Evolutionary conservation across 2,329 filamentous ascomycete genomes (phyloP).

Genomic region (Fusarium chaquense): DNA sequence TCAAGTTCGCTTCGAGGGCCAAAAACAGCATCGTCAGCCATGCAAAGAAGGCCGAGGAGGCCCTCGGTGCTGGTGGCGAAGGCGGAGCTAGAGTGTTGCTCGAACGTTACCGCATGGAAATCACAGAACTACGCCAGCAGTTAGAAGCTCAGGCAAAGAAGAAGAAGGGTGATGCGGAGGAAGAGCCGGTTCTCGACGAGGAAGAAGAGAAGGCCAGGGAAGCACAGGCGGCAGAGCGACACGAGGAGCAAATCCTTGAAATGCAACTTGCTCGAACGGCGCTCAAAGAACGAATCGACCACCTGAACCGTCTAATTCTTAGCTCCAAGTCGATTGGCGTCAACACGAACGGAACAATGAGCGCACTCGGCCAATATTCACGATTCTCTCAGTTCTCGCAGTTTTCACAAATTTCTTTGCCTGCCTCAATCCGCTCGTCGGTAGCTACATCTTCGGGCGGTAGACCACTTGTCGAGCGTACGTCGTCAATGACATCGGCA

Average conservation of each 20-base stretch:
- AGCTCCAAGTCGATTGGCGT: constrained; percentile 97
- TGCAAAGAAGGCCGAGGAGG: constrained; percentile 94
- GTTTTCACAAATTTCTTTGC: constrained; percentile 68
- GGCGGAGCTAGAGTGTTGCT: constrained; percentile 87
- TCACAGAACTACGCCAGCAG: constrained; percentile 81
- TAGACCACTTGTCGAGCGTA: constrained; percentile 68
- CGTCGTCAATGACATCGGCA: constrained; percentile 75
- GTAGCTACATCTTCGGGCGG: constrained; percentile 71
- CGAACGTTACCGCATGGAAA: constrained; percentile 94
- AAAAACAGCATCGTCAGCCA: constrained; percentile 99
- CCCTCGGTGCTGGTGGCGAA: constrained; percentile 82
- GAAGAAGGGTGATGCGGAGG: constrained; percentile 70
- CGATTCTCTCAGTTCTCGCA: constrained; percentile 75
- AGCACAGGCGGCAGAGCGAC: constrained; percentile 84
- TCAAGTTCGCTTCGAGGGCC: constrained; percentile 95
- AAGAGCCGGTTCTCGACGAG: constrained; percentile 71
- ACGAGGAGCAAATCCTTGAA: constrained; percentile 97
- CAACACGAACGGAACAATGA: constrained; percentile 80
- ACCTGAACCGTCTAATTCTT: constrained; percentile 92
- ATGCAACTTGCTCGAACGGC: constrained; percentile 98
- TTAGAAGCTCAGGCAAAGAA: constrained; percentile 84
- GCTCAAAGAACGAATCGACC: constrained; percentile 96
- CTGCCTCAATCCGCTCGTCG: constrained; percentile 75
- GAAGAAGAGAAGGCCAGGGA: constrained; percentile 80
- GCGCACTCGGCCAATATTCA: constrained; percentile 72